These are phyloP conservation scores for Nidula microcarpa DNA, from an alignment of 768 basidiomycete genomes.

Conservation along the genomic window DNA sequence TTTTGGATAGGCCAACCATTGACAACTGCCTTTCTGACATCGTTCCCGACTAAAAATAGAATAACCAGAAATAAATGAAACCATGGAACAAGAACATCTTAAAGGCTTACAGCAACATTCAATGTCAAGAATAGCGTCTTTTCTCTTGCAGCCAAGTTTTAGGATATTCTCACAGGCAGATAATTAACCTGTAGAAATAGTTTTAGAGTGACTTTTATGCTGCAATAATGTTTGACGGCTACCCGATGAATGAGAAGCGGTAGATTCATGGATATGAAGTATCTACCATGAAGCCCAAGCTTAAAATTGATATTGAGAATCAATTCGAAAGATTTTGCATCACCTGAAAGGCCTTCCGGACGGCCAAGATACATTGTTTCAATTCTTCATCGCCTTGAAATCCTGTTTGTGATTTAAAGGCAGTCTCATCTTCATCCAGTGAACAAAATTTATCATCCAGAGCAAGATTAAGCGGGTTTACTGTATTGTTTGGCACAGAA, in stretches of 20 bases:
- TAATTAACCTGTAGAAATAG: constrained; percentile 31
- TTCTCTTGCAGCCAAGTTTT: constrained; percentile 16
- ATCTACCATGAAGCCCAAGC: too few species aligned
- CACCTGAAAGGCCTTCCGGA: constrained; percentile 16
- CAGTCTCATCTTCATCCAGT: constrained; percentile 13
- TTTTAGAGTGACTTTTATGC: constrained; percentile 28
- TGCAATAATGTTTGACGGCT: too few species aligned
- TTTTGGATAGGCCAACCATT: constrained; percentile 37
- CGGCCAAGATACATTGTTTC: constrained; percentile 19
- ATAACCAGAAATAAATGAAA: not conserved
- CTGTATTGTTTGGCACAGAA: too few species aligned
- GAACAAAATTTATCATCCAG: constrained; percentile 11
- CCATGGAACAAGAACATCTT: not conserved
- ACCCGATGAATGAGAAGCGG: constrained; percentile 12
- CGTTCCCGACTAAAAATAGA: constrained; percentile 31
- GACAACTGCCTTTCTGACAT: constrained; percentile 29
- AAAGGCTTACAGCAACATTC: constrained; percentile 40
- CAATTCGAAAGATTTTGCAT: too few species aligned
- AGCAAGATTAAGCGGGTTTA: too few species aligned
- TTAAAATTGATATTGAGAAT: too few species aligned
- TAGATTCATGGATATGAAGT: constrained; percentile 19
- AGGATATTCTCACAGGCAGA: constrained; percentile 20
- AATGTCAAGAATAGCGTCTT: constrained; percentile 36
- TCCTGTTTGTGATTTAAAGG: constrained; percentile 19
- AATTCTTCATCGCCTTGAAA: constrained; percentile 19